phyloP scores from a whole-genome alignment of 108 stramenopile genomes.

The Skeletonema potamos region DNA sequence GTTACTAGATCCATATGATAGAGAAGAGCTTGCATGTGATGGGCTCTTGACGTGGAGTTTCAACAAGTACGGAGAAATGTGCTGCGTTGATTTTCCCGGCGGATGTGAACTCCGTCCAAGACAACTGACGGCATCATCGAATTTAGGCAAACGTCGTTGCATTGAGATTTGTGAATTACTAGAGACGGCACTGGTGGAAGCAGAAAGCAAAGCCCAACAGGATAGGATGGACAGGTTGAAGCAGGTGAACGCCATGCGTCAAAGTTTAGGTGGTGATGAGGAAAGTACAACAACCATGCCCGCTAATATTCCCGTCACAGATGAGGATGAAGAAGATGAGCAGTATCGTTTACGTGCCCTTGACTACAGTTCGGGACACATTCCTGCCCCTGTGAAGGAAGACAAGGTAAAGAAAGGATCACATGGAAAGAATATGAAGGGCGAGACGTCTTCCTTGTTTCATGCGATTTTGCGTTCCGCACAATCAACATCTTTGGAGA shows the following conservation, averaged over 20 bases:
- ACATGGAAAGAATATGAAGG: conserved; percentile 12
- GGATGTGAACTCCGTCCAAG: conserved; percentile 68
- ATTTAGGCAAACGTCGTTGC: conserved; percentile 43
- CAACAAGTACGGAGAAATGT: conserved; percentile 90
- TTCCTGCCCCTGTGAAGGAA: conserved; percentile 72
- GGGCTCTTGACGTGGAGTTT: conserved; percentile 78
- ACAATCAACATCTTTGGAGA: conserved; percentile 12
- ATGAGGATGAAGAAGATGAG: conserved; percentile 60
- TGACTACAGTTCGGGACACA: conserved; percentile 75
- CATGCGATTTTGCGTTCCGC: conserved; percentile 61
- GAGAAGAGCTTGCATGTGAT: conserved; percentile 80
- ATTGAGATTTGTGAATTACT: conserved; percentile 64
- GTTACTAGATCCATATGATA: conserved; percentile 75
- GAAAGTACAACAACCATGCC: conserved; percentile 22
- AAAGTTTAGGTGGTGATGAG: neutral
- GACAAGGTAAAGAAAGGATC: conserved; percentile 33
- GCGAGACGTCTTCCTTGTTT: conserved; percentile 52
- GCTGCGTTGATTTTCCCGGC: conserved; percentile 77
- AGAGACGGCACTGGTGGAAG: conserved; percentile 64
- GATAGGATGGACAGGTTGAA: conserved; percentile 67
- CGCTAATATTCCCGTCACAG: conserved; percentile 10
- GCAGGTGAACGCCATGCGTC: neutral
- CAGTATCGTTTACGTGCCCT: conserved; percentile 67
- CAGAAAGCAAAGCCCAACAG: conserved; percentile 67
- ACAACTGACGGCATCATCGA: conserved; percentile 56